These are phyloP conservation scores for Porpolomopsis calyptriformis DNA, from an alignment of 768 basidiomycete species.

Conservation along the genomic window DNA sequence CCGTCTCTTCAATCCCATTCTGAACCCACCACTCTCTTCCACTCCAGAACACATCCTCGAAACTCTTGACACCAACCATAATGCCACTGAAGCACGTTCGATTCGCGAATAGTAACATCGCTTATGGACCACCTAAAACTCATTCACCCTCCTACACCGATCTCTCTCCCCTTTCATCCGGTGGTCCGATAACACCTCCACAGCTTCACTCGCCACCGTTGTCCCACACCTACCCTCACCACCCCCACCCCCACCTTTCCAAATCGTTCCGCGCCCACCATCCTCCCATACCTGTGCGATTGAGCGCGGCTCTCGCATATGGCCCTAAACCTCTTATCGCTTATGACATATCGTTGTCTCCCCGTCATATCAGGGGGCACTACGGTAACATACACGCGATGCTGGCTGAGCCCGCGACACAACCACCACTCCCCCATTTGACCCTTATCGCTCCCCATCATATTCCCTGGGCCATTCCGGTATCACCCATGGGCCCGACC, in stretches of 20 bases:
- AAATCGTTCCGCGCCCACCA: neutral
- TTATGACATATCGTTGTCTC: neutral
- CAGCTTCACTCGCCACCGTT: too few relatives aligned
- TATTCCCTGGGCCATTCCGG: conserved; percentile 26
- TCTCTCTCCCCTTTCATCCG: too few relatives aligned
- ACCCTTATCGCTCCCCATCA: conserved; percentile 20
- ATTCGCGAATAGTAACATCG: neutral
- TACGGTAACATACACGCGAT: neutral
- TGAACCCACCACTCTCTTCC: too few relatives aligned
- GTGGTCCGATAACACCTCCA: neutral
- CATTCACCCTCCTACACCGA: neutral
- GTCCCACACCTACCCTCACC: too few relatives aligned
- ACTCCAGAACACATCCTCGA: too few relatives aligned
- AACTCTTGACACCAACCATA: too few relatives aligned
- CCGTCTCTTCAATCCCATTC: too few relatives aligned
- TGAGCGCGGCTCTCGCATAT: neutral
- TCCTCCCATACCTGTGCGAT: neutral
- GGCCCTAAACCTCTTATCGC: neutral
- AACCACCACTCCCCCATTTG: conserved; percentile 24
- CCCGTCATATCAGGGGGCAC: neutral
- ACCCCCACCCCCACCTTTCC: neutral
- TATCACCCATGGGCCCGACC: conserved; percentile 12
- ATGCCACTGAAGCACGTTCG: neutral
- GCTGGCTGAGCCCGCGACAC: conserved; percentile 24
- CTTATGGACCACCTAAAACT: neutral